Percentiles rank a stretch among this genome's conserved stretches.
Evolutionary conservation across 2,329 filamentous ascomycete species (phyloP).

Genomic region (Pestalotiopsis sp.): DNA sequence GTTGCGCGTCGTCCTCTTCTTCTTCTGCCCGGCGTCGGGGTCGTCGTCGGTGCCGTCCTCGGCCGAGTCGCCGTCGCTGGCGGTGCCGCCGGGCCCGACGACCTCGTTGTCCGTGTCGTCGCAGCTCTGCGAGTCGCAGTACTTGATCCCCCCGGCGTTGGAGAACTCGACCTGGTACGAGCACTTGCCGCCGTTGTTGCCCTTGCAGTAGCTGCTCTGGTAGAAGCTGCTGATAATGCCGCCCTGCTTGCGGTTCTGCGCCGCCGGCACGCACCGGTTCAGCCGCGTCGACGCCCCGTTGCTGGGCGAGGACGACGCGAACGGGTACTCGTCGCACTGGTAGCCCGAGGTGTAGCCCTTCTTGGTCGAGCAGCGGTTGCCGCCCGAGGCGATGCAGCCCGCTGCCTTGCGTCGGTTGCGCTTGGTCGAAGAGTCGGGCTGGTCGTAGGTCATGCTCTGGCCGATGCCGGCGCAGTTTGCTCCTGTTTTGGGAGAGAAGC

Average conservation of each 20-base stretch:
- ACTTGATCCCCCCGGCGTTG: constrained; percentile 1
- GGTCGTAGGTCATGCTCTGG: background rate
- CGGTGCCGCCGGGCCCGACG: background rate
- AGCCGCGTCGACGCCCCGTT: background rate
- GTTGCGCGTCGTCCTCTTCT: background rate
- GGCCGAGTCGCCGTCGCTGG: background rate
- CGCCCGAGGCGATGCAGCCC: constrained; percentile 7
- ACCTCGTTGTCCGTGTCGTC: background rate
- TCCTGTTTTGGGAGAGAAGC: background rate
- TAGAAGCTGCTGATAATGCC: constrained; percentile 11
- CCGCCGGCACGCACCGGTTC: constrained; percentile 11
- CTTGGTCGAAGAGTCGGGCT: constrained; percentile 1
- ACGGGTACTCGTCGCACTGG: background rate
- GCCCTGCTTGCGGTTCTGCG: constrained; percentile 12
- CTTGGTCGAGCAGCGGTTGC: constrained; percentile 12
- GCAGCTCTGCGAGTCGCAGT: constrained; percentile 3
- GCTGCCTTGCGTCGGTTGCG: constrained; percentile 11
- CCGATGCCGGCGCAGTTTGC: background rate
- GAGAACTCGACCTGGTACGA: background rate
- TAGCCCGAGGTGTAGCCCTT: background rate
- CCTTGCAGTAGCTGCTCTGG: constrained; percentile 10
- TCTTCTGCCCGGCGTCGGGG: background rate
- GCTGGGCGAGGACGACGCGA: background rate
- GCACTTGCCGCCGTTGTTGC: constrained; percentile 11
- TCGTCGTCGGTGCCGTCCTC: background rate